Conservation (phyloP, 2,329 filamentous ascomycete species). For the Rhinocladiella similis region DNA sequence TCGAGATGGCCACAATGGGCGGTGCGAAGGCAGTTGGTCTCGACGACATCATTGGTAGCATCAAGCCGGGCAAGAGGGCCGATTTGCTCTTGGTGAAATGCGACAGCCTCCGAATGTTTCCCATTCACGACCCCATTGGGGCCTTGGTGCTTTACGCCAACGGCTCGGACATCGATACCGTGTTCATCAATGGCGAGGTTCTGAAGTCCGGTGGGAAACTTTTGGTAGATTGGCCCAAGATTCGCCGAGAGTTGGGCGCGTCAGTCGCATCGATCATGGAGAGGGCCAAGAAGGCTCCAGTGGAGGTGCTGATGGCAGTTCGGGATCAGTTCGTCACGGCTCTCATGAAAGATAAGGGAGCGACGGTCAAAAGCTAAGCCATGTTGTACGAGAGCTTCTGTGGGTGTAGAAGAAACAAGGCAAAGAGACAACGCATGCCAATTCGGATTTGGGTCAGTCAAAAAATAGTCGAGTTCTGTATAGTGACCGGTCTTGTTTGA, state of each 20-base stretch:
- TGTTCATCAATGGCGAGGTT: conserved; percentile 33
- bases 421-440: too few species aligned
- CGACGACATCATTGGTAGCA: conserved; percentile 32
- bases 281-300: not conserved
- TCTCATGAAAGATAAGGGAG: too few species aligned
- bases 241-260: conserved; percentile 7
- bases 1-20: conserved; percentile 33
- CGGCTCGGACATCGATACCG: conserved; percentile 31
- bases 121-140: conserved; percentile 32
- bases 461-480: too few species aligned
- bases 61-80: conserved; percentile 35
- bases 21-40: conserved; percentile 33
- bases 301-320: not conserved
- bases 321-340: not conserved
- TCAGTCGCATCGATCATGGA: conserved; percentile 1
- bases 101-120: conserved; percentile 29
- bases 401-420: too few species aligned
- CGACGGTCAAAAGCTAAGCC: too few species aligned
- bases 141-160: conserved; percentile 34
- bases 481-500: too few species aligned
- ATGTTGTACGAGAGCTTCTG: too few species aligned
- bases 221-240: conserved; percentile 15
- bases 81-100: conserved; percentile 35
- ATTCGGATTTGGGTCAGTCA: too few species aligned
- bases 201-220: conserved; percentile 26